A percentile compares a stretch with the other conserved stretches of the same genome.
Conservation (phyloP, 2,329 filamentous ascomycete genomes). For the Botrytis cinerea region DNA sequence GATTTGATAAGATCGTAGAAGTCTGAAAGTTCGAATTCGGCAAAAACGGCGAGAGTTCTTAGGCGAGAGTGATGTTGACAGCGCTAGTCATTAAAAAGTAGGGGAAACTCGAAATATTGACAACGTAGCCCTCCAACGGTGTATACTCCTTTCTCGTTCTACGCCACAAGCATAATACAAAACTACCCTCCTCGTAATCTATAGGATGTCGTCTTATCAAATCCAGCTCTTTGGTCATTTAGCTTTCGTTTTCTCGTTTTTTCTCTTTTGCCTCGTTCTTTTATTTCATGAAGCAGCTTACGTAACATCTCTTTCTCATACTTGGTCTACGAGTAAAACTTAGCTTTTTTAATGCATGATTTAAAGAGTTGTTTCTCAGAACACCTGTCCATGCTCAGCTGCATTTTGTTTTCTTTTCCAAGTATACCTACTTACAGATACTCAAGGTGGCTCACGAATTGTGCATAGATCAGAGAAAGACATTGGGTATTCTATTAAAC, state of each 20-base stretch:
- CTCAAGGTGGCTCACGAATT: not conserved
- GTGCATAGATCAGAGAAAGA: not conserved
- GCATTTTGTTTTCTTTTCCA: not conserved
- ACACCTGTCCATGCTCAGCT: not conserved
- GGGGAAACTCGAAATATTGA: not conserved
- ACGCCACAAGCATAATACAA: not conserved
- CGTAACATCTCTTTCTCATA: not conserved
- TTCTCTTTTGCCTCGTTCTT: too few species aligned
- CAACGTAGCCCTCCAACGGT: not conserved
- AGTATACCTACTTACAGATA: not conserved
- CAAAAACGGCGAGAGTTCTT: not conserved
- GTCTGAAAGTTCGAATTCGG: not conserved
- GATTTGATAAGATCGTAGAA: not conserved
- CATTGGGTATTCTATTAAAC: not conserved
- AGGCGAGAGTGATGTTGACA: not conserved
- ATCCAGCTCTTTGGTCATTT: not conserved
- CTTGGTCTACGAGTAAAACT: not conserved
- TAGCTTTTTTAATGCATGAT: not conserved
- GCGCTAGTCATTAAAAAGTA: not conserved
- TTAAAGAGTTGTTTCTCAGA: not conserved
- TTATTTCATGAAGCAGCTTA: not conserved
- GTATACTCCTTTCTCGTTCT: not conserved
- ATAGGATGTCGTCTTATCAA: not conserved
- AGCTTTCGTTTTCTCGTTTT: not conserved
- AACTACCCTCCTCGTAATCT: not conserved